A percentile compares a stretch with the other conserved stretches of the same genome.
These are phyloP conservation scores for Niebla homalea DNA, from an alignment of 495 filamentous ascomycete genomes.

Conservation along the genomic window DNA sequence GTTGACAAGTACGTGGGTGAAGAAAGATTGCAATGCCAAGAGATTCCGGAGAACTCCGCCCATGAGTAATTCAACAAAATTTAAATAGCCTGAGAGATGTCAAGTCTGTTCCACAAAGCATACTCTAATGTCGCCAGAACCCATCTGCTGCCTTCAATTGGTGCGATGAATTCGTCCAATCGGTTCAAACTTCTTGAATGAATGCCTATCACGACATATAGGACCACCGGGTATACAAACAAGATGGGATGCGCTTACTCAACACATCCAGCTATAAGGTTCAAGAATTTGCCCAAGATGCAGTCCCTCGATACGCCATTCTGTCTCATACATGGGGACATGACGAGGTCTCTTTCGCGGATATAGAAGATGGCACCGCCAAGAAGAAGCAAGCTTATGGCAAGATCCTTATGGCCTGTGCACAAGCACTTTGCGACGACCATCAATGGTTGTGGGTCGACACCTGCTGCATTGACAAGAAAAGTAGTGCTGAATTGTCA, in stretches of 20 bases:
- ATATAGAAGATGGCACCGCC: constrained; percentile 12
- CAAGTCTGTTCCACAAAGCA: too few species aligned
- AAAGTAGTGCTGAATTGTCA: constrained; percentile 21
- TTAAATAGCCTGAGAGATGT: too few species aligned
- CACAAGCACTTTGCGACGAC: constrained; percentile 18
- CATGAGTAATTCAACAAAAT: too few species aligned
- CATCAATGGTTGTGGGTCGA: constrained; percentile 26
- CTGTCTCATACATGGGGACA: constrained; percentile 16
- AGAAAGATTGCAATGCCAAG: too few species aligned
- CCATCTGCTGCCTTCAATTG: too few species aligned
- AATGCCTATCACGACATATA: too few species aligned
- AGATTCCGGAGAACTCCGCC: too few species aligned
- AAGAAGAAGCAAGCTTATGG: constrained; percentile 17
- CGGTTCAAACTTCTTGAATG: too few species aligned
- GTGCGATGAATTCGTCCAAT: too few species aligned
- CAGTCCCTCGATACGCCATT: constrained; percentile 17
- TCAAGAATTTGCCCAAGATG: neutral
- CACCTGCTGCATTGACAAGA: constrained; percentile 29
- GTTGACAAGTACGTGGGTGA: too few species aligned
- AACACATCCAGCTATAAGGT: constrained; percentile 4
- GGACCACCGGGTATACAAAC: too few species aligned
- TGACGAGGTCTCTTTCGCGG: constrained; percentile 20
- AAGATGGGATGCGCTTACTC: constrained; percentile 11
- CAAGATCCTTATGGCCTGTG: constrained; percentile 21
- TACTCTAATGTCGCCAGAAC: too few species aligned